Conservation (phyloP, 1,139 yeast genomes). For the Lodderomyces elongisporus region DNA sequence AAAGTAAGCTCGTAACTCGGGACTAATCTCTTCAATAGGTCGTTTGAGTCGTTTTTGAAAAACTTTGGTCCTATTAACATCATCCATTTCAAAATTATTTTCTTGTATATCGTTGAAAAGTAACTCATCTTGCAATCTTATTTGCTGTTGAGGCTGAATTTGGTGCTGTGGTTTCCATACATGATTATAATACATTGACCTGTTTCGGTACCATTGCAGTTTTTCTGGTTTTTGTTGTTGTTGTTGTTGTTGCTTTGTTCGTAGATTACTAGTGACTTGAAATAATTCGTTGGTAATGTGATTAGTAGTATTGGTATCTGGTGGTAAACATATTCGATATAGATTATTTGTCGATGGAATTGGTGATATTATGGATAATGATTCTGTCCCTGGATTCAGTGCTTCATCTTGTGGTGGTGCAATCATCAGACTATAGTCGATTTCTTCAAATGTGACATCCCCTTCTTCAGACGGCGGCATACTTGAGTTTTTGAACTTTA, state of each 20-base stretch:
- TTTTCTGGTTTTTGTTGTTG: neutral
- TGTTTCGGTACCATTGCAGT: conserved; percentile 9
- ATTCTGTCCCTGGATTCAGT: too few species aligned
- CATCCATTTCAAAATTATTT: conserved; percentile 39
- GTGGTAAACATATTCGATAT: conserved; percentile 11
- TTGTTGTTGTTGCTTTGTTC: conserved; percentile 7
- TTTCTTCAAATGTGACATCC: conserved; percentile 15
- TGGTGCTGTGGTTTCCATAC: conserved; percentile 23
- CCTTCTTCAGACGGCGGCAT: conserved; percentile 2
- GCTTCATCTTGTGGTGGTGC: neutral
- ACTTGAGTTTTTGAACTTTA: too few species aligned
- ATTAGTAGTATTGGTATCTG: conserved; percentile 13
- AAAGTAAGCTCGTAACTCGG: conserved; percentile 25
- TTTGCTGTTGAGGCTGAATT: too few species aligned
- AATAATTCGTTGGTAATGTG: conserved; percentile 30
- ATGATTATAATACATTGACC: conserved; percentile 10
- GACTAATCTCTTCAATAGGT: conserved; percentile 6
- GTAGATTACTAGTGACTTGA: conserved; percentile 32
- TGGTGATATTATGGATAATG: too few species aligned
- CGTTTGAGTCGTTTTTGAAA: conserved; percentile 33
- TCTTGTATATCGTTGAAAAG: conserved; percentile 19
- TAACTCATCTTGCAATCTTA: conserved; percentile 1
- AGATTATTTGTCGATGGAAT: neutral
- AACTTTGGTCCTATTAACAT: conserved; percentile 42
- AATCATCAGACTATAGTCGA: conserved; percentile 21